Conservation (phyloP, 805 yeast genomes). For the Suhomyces sp. region DNA sequence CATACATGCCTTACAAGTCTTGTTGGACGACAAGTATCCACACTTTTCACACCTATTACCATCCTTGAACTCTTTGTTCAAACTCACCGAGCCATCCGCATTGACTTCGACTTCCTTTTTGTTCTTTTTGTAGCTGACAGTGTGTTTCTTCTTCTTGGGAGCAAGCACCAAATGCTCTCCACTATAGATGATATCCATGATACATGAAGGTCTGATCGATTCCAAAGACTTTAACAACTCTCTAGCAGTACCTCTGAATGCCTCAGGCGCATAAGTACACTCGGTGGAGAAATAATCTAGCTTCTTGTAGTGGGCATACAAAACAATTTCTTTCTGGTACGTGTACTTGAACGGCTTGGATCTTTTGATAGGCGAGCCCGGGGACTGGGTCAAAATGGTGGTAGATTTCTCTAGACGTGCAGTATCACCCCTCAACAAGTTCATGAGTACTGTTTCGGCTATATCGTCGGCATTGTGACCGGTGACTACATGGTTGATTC, state of each 20-base stretch:
- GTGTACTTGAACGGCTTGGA: conserved; percentile 95
- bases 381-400: conserved; percentile 74
- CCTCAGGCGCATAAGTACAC: conserved; percentile 98
- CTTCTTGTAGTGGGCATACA: conserved; percentile 94
- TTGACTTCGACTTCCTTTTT: conserved; percentile 50
- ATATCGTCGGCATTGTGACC: conserved; percentile 99
- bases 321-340: conserved; percentile 94
- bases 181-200: conserved; percentile 88
- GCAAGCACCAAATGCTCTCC: conserved; percentile 81
- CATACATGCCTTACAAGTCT: conserved; percentile 89
- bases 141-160: conserved; percentile 49
- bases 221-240: conserved; percentile 87
- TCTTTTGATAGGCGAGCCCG: conserved; percentile 87
- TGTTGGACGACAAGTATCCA: conserved; percentile 87
- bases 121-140: conserved; percentile 33
- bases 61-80: conserved; percentile 45
- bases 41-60: conserved; percentile 83
- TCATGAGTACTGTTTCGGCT: conserved; percentile 98
- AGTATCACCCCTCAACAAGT: conserved; percentile 90
- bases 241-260: conserved; percentile 96
- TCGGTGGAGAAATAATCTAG: conserved; percentile 96
- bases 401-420: conserved; percentile 89
- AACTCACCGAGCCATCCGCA: conserved; percentile 59
- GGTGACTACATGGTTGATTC: conserved; percentile 87
- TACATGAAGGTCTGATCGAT: conserved; percentile 86